These are phyloP conservation scores for Calonectria pteridis DNA, from an alignment of 2,329 filamentous ascomycete species.

Conservation along the genomic window DNA sequence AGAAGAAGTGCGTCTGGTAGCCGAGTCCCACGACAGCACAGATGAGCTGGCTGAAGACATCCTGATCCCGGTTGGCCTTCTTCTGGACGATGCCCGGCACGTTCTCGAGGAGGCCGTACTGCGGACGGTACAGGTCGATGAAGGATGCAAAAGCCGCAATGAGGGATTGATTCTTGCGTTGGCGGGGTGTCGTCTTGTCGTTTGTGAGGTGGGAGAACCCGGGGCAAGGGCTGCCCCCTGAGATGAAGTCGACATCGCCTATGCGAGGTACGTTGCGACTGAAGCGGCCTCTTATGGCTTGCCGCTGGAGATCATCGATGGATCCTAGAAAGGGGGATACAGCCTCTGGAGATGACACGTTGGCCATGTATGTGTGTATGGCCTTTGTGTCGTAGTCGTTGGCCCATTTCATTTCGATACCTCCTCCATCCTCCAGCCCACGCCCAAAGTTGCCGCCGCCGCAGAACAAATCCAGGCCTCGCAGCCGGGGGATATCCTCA, in stretches of 20 bases:
- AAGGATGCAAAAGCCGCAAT: constrained; percentile 82
- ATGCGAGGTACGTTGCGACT: constrained; percentile 64
- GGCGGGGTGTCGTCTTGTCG: constrained; percentile 65
- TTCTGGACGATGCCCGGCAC: constrained; percentile 74
- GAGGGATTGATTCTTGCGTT: constrained; percentile 79
- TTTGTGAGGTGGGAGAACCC: constrained; percentile 77
- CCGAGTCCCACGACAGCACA: constrained; percentile 81
- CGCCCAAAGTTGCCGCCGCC: constrained; percentile 83
- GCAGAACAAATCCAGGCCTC: constrained; percentile 80
- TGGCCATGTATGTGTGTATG: constrained; percentile 81
- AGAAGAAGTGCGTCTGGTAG: constrained; percentile 78
- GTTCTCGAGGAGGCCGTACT: constrained; percentile 84
- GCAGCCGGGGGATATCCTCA: constrained; percentile 55
- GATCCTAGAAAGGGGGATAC: constrained; percentile 76
- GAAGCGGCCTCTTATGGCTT: constrained; percentile 66
- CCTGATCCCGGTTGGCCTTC: constrained; percentile 62
- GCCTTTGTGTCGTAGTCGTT: constrained; percentile 76
- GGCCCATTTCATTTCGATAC: constrained; percentile 73
- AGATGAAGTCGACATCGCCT: constrained; percentile 76
- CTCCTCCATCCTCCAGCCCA: constrained; percentile 79
- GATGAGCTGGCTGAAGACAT: constrained; percentile 80
- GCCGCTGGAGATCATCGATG: constrained; percentile 74
- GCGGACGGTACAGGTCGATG: constrained; percentile 79
- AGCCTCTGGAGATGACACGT: constrained; percentile 56
- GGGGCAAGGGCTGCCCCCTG: constrained; percentile 81